Evolutionary conservation across 352 stramenopile genomes (phyloP).

Genomic region (Phytophthora hibernalis): DNA sequence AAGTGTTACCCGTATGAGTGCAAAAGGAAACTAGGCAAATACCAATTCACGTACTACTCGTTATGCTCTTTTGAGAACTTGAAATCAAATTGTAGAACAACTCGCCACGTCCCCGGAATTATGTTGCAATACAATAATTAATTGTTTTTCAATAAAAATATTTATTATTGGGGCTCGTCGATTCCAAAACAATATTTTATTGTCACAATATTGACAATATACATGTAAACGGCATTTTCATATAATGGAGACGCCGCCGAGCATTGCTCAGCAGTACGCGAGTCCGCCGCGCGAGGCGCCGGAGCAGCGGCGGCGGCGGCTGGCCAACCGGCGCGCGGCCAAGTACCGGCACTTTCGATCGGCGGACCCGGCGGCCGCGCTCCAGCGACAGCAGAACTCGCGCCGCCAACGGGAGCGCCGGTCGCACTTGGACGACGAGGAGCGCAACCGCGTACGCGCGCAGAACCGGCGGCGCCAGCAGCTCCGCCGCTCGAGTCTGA

Average conservation of each 20-base stretch:
- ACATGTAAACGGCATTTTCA: not conserved
- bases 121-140: no score
- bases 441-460: constrained; percentile 48
- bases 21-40: no score
- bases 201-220: no score
- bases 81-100: no score
- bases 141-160: no score
- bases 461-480: constrained; percentile 74
- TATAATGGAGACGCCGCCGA: constrained; percentile 58
- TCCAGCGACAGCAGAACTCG: constrained; percentile 56
- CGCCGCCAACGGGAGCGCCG: constrained; percentile 56
- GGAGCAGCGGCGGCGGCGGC: constrained; percentile 53
- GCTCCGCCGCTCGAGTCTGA: constrained; percentile 54
- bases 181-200: no score
- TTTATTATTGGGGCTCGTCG: no score
- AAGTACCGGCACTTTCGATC: constrained; percentile 72
- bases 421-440: constrained; percentile 47
- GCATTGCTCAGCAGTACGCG: constrained; percentile 59
- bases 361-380: constrained; percentile 12
- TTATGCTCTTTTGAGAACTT: no score
- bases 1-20: no score
- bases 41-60: no score
- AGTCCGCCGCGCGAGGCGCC: constrained; percentile 47
- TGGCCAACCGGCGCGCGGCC: constrained; percentile 66
- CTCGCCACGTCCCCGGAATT: no score